Evolutionary conservation across 345 rosid species (phyloP), one percentile per base, ranked within the genome.

Genomic region (Lepidium sativum): DNA sequence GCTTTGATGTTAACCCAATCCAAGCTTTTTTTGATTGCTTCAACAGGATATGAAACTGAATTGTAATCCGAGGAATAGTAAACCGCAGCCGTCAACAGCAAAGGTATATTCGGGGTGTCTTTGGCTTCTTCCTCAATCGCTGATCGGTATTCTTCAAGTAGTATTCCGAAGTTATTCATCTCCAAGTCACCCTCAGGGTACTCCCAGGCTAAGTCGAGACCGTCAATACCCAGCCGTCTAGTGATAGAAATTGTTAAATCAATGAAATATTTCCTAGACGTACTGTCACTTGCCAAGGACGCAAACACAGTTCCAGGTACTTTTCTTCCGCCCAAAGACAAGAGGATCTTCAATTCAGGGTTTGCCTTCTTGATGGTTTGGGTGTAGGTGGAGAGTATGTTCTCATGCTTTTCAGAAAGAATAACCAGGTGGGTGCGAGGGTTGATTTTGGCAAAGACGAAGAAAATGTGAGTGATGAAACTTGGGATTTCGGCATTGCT

Each of bases 201-300:
- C 50, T 80, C 87, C 92, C 87, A 84, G 16, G 79, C 82, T 8
- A 84, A 80, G 45, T 86, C 92, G 8, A 84, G 78, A 68, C n/a
- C n/a, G n/a, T n/a, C n/a, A n/a, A n/a, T n/a, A n/a, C n/a, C n/a
- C n/a, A n/a, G n/a, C n/a, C n/a, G n/a, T n/a, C n/a, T n/a, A n/a
- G n/a, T n/a, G n/a, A n/a, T n/a, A n/a, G n/a, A n/a, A n/a, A n/a
- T n/a, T n/a, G n/a, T n/a, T n/a, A n/a, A n/a, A n/a, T n/a, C n/a
- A 9, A 85, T 80, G 58, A 85, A 85, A 0, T 81, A 65, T 75
- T 72, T 68, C 0, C 90, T 70, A 13, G 82, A 59, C 18, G 43
- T 54, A 3, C 76, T 21, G 57, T 80, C 78, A 56, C 75, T 68
- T 0, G 82, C 91, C 86, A 81, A 80, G 54, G 82, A 40, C 12